phyloP scores from a whole-genome alignment of 2,329 filamentous ascomycete species.

The Fusarium acutatum region DNA sequence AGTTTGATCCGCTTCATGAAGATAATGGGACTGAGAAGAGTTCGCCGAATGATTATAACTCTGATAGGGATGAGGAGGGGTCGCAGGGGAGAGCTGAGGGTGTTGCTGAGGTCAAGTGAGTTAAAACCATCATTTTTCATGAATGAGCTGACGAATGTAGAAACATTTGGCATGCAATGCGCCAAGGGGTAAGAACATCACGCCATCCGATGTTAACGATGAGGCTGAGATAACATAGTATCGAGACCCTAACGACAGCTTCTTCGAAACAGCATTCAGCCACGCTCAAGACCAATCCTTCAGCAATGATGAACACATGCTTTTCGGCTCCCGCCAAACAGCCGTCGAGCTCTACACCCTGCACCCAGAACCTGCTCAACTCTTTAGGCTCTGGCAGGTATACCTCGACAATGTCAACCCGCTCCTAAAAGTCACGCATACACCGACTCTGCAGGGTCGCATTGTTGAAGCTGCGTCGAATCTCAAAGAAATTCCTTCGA shows the following conservation, averaged over 20 bases:
- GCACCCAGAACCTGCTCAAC: slow-evolving; percentile 58
- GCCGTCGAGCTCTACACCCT: slow-evolving; percentile 56
- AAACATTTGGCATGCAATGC: slow-evolving; percentile 20
- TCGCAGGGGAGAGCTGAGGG: not conserved
- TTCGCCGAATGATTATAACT: not conserved
- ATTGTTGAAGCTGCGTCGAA: slow-evolving; percentile 61
- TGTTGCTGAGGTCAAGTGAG: slow-evolving; percentile 25
- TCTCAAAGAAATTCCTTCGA: slow-evolving; percentile 48
- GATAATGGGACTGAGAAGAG: not conserved
- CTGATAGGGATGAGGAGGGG: slow-evolving; percentile 4
- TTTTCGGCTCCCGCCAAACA: slow-evolving; percentile 58
- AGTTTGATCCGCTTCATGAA: slow-evolving; percentile 58
- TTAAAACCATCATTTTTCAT: too few relatives aligned
- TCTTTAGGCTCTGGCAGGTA: slow-evolving; percentile 64
- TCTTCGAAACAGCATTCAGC: slow-evolving; percentile 46
- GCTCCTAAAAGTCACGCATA: slow-evolving; percentile 66
- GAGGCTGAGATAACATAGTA: too few relatives aligned
- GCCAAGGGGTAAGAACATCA: not conserved
- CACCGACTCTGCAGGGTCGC: slow-evolving; percentile 60
- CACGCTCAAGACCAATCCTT: slow-evolving; percentile 56
- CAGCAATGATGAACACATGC: slow-evolving; percentile 55
- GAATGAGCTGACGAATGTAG: not conserved
- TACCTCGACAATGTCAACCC: slow-evolving; percentile 68
- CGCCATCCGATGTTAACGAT: too few relatives aligned
- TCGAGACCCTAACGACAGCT: not conserved